Percentiles rank a stretch among this genome's conserved stretches.
These are phyloP conservation scores for Rhinocladiella mackenziei DNA, from an alignment of 2,329 filamentous ascomycete species.

Conservation along the genomic window DNA sequence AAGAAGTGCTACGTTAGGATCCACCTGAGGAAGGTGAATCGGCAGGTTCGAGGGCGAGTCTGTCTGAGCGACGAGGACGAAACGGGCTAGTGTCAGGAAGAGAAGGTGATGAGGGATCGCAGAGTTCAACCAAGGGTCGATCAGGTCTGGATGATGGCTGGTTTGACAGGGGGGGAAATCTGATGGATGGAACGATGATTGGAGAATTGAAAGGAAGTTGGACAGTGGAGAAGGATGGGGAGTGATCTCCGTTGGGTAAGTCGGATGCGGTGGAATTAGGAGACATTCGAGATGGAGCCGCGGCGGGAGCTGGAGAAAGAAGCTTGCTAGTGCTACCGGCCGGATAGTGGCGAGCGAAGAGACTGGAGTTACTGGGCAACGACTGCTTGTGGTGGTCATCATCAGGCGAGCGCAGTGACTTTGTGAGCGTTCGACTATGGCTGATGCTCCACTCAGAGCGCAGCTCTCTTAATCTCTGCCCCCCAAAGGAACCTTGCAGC, in stretches of 20 bases:
- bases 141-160: conserved; percentile 6
- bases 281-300: conserved; percentile 1
- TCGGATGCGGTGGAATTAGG: conserved; percentile 1
- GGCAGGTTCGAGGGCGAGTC: background rate
- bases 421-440: too few relatives aligned
- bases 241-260: conserved; percentile 6
- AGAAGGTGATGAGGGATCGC: background rate
- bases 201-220: conserved; percentile 1
- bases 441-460: conserved; percentile 12
- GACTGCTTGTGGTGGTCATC: too few relatives aligned
- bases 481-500: conserved; percentile 3
- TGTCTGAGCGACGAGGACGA: background rate
- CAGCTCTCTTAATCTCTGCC: conserved; percentile 11
- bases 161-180: conserved; percentile 2
- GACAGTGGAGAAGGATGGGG: conserved; percentile 4
- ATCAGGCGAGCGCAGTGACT: background rate
- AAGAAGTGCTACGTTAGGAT: conserved; percentile 13
- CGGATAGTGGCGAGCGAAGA: too few relatives aligned
- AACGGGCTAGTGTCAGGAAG: conserved; percentile 1
- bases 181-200: background rate
- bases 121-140: background rate
- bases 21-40: conserved; percentile 10
- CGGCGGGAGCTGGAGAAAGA: background rate
- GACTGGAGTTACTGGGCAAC: too few relatives aligned
- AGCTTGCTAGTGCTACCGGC: too few relatives aligned